Base-by-base conservation (phyloP, 2,329 filamentous ascomycete species). In the Gaeumannomyces tritici region DNA sequence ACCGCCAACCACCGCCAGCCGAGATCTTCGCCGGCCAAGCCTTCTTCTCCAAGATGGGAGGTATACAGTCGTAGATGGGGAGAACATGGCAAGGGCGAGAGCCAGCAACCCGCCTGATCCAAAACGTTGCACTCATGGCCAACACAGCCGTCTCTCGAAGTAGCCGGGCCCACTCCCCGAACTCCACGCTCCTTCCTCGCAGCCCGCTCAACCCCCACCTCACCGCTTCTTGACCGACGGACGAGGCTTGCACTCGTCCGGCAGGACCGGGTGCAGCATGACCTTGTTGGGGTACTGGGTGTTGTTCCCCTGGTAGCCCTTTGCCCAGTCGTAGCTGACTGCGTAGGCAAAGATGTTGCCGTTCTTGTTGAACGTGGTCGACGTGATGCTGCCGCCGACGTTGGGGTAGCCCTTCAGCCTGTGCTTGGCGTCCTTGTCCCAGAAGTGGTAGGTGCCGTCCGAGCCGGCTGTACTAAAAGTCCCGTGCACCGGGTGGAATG, bases 391-490 rank as follows among this genome's bases (percentile, higher is more conserved):
- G 63, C 93, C 93, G 24, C 90, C 89, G 7, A 92, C 89, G 28
- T 84, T 82, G 58, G 90, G 90, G 71, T 93, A 99, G 18, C 95
- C 95, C 81, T 95, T 95, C 65, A 95, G 83, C 51, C 90, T 83
- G 76, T 95, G 90, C 77, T 95, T 95, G 64, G 90, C 90, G 70
- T 93, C 89, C 78, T 93, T 93, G 68, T 99, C 95, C 90, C 90
- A 95, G 82, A 93, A 95, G 79, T 95, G 90, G 81, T 98, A 99
- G 0, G 95, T 97, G 62, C 95, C 95, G 75, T 99, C 95, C 42
- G 88, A 90, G 62, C 95, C 95, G 59, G 95, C 92, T 3, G 95
- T 99, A 77, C 90, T 96, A 79, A 99, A 99, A n/a, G 95, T 99
- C 71, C 95, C 95, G 75, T 97, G 93, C 15, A 90, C 83, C 1